Base-by-base conservation (phyloP, 176 grass and related monocot genomes). In the Juncus inflexus region DNA sequence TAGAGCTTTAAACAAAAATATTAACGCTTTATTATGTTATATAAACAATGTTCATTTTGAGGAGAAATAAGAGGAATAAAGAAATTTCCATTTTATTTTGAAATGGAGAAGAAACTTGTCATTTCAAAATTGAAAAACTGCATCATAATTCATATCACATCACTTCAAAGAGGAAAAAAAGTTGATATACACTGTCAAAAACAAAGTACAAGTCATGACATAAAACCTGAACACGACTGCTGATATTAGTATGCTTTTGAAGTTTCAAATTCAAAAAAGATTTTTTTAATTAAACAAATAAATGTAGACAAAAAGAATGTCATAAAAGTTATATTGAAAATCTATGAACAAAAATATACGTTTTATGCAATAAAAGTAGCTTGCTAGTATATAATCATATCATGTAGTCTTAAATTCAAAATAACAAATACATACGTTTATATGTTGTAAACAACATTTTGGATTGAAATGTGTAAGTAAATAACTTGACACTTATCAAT, bases 251-350 rank as follows among this genome's bases (percentile, higher is more conserved):
- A 45, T 45, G 13, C 42, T 35, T 47, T 58, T 61, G 2, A 57
- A 45, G 37, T 35, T 71, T 71, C 52, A 58, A 58, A 53, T 67
- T 71, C 4, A 58, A 71, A 70, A 66, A 9, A n/a, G 41, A 12
- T 57, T 58, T 54, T 9, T 41, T 28, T 28, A 28, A 28, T 28
- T 28, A 28, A 28, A 28, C 19, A 45, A 58, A 35, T 36, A 14
- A 35, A 15, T 11, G 2, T 57, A 14, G 52, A 55, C 67, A 71
- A 71, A 58, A 58, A 71, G 53, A 71, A 71, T 71, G 54, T 71
- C 42, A 39, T 43, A n/a, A 54, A 67, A 55, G 50, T 35, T 52
- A 15, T 52, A 38, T 3, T 52, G 54, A 53, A 47, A 67, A 43
- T 35, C n/a, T 52, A 35, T 37, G 8, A n/a, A 41, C 12, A 63